These are phyloP conservation scores for Taxillus chinensis DNA, from an alignment of 164 flowering plant species.

Conservation along the genomic window DNA sequence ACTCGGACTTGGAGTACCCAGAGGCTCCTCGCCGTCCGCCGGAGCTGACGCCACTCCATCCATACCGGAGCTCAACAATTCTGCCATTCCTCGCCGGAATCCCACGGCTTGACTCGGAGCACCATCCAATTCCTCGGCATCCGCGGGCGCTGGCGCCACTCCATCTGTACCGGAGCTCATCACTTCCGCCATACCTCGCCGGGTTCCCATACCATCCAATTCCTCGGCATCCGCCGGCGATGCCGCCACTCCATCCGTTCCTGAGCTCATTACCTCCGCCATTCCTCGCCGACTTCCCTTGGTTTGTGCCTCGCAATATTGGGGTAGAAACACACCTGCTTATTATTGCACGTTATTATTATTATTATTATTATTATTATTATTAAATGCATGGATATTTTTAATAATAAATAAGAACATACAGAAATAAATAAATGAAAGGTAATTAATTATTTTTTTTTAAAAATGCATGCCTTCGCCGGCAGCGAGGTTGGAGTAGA, in stretches of 20 bases:
- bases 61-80: neutral
- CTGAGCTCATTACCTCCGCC: neutral
- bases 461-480: neutral
- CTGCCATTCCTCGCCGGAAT: neutral
- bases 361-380: neutral
- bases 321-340: neutral
- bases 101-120: no score
- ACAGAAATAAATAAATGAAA: no score
- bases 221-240: neutral
- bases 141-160: neutral
- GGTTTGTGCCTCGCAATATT: neutral
- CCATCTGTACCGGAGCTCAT: neutral
- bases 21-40: neutral
- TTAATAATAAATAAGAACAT: no score
- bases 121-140: no score
- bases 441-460: no score
- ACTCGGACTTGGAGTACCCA: no score
- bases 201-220: neutral
- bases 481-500: slow-evolving; percentile 4
- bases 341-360: neutral
- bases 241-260: neutral
- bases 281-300: neutral
- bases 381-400: no score
- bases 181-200: neutral
- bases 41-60: neutral